Percentiles rank a stretch among this genome's conserved stretches.
These are phyloP conservation scores for Cubamyces sp. DNA, from an alignment of 768 basidiomycete species.

Conservation along the genomic window DNA sequence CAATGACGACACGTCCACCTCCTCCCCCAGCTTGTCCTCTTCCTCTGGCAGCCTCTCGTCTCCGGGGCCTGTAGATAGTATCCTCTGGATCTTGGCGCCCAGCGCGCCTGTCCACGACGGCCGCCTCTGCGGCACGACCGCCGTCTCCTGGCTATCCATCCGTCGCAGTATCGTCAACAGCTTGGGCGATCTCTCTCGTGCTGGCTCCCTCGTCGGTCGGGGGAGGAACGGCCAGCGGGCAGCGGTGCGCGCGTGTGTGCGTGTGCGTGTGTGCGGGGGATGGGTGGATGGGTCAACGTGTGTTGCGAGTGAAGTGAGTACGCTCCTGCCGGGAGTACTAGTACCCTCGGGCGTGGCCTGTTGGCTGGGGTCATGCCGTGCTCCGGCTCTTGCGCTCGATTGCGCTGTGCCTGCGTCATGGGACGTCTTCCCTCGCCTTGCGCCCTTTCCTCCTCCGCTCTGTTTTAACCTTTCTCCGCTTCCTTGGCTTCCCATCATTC, in stretches of 20 bases:
- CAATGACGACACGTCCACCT: constrained; percentile 16
- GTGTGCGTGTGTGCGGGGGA: too few species aligned
- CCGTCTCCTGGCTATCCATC: constrained; percentile 16
- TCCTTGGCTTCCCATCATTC: constrained; percentile 16
- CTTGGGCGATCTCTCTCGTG: constrained; percentile 4
- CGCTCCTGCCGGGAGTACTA: constrained; percentile 2
- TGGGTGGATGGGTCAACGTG: not conserved
- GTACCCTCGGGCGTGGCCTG: constrained; percentile 14
- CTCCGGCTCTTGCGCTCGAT: constrained; percentile 26
- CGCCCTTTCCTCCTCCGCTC: not conserved
- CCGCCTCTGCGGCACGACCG: constrained; percentile 17
- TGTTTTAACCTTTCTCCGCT: constrained; percentile 21
- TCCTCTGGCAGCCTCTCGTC: constrained; percentile 10
- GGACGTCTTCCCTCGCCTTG: constrained; percentile 14
- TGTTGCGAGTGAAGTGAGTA: constrained; percentile 1
- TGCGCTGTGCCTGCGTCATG: constrained; percentile 28
- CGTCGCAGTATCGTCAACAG: constrained; percentile 15
- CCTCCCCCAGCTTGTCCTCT: constrained; percentile 8
- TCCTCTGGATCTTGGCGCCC: constrained; percentile 23
- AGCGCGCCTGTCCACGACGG: constrained; percentile 23
- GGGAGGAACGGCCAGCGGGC: constrained; percentile 8
- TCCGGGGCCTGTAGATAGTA: constrained; percentile 11
- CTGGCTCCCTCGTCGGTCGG: not conserved
- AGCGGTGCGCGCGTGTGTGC: not conserved
- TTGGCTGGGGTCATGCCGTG: constrained; percentile 11